Evolutionary conservation across 441 rosid species (phyloP).

Genomic region (Brassica hybrid): DNA sequence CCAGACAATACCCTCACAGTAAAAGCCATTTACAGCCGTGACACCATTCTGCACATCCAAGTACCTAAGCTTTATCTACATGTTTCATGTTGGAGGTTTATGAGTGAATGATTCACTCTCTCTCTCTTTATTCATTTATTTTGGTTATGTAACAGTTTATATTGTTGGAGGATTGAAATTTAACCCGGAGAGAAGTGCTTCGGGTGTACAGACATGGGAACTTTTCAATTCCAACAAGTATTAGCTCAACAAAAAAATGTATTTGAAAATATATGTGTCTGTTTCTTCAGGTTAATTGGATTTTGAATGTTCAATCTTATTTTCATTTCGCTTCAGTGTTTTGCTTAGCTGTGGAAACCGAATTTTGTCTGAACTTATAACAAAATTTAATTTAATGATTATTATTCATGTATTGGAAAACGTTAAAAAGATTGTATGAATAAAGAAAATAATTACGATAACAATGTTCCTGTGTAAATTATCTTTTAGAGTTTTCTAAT

Average conservation of each 20-base stretch:
- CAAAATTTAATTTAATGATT: background rate
- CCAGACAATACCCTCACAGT: too few species aligned
- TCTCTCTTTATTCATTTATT: background rate
- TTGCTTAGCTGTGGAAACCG: background rate
- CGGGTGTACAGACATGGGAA: background rate
- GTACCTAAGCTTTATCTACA: too few species aligned
- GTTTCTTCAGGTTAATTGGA: background rate
- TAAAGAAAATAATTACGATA: background rate
- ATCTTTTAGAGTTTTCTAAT: background rate
- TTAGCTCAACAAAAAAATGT: background rate
- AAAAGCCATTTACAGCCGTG: too few species aligned
- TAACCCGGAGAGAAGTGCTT: background rate
- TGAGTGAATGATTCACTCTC: too few species aligned
- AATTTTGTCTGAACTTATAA: background rate
- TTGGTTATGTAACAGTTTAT: background rate
- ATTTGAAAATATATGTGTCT: background rate
- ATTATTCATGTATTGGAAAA: background rate
- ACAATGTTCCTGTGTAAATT: background rate
- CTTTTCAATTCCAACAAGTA: background rate
- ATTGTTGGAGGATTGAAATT: background rate
- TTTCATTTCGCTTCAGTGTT: background rate
- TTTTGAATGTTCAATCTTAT: background rate
- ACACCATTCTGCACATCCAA: too few species aligned
- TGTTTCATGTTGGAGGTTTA: too few species aligned
- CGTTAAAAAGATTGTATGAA: background rate